Evolutionary conservation across 495 filamentous ascomycete species (phyloP).

Genomic region (Clohesyomyces aquaticus): DNA sequence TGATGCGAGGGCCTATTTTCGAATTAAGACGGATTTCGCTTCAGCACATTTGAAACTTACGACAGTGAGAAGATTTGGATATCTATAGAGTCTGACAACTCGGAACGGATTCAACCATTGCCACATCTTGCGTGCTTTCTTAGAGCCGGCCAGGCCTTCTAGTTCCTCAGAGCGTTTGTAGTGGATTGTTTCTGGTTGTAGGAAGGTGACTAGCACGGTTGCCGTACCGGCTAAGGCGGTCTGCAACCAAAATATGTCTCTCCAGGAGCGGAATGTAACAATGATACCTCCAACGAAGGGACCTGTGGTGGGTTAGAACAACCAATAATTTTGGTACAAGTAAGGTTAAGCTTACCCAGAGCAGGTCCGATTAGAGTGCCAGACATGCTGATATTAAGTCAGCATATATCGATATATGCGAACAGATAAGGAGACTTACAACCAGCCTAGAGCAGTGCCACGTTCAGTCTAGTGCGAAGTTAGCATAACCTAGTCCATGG

Average conservation of each 20-base stretch:
- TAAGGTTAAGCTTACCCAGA: slow-evolving; percentile 50
- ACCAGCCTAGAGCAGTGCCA: slow-evolving; percentile 71
- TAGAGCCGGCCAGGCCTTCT: slow-evolving; percentile 50
- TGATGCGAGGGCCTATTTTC: slow-evolving; percentile 55
- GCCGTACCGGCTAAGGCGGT: slow-evolving; percentile 63
- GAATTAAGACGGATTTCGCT: background rate
- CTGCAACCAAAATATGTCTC: slow-evolving; percentile 74
- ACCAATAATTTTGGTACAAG: background rate
- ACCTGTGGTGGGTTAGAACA: slow-evolving; percentile 11
- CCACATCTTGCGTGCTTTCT: slow-evolving; percentile 59
- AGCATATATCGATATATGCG: slow-evolving; percentile 36
- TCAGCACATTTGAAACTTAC: slow-evolving; percentile 17
- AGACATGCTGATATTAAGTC: slow-evolving; percentile 46
- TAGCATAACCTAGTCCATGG: too few relatives aligned
- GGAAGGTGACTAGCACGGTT: slow-evolving; percentile 61
- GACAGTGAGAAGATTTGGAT: slow-evolving; percentile 67
- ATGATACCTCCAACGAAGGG: slow-evolving; percentile 66
- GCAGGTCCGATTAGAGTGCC: slow-evolving; percentile 74
- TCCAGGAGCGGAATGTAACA: slow-evolving; percentile 70
- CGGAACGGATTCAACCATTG: slow-evolving; percentile 65
- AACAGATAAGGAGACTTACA: too few relatives aligned
- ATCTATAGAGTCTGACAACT: slow-evolving; percentile 60
- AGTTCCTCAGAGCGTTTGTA: slow-evolving; percentile 61
- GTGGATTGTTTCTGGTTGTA: slow-evolving; percentile 72
- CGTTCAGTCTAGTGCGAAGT: slow-evolving; percentile 56